Conservation (phyloP, 2,329 filamentous ascomycete species). For the Pyrenochaeta sp. region DNA sequence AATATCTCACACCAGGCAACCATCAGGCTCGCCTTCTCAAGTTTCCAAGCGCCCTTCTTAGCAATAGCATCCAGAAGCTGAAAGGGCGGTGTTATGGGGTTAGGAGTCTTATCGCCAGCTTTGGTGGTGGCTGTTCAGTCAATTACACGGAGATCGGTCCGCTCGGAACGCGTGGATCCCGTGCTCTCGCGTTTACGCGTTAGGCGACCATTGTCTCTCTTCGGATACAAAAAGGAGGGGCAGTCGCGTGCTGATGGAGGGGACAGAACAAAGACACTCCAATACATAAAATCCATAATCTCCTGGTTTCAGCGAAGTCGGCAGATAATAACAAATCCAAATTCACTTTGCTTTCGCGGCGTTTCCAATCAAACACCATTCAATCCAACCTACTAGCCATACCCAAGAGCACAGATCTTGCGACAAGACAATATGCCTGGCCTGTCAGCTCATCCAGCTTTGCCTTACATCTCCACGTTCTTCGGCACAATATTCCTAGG, state of each 20-base stretch:
- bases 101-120: not conserved
- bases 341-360: no score
- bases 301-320: not conserved
- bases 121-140: not conserved
- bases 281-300: no score
- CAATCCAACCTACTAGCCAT: not conserved
- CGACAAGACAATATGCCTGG: no score
- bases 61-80: no score
- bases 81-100: not conserved
- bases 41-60: not conserved
- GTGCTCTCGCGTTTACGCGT: constrained; percentile 5
- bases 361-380: no score
- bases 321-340: no score
- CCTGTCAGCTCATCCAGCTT: constrained; percentile 11
- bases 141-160: not conserved
- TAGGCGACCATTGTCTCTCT: not conserved
- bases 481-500: constrained; percentile 40
- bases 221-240: constrained; percentile 4
- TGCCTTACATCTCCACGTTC: constrained; percentile 22
- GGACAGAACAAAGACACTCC: no score
- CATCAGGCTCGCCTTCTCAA: no score
- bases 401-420: no score
- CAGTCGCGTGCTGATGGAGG: no score
- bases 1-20: no score
- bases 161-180: constrained; percentile 2